Base-by-base conservation (phyloP, 2,329 filamentous ascomycete species). In the Sporothrix euskadiensis region DNA sequence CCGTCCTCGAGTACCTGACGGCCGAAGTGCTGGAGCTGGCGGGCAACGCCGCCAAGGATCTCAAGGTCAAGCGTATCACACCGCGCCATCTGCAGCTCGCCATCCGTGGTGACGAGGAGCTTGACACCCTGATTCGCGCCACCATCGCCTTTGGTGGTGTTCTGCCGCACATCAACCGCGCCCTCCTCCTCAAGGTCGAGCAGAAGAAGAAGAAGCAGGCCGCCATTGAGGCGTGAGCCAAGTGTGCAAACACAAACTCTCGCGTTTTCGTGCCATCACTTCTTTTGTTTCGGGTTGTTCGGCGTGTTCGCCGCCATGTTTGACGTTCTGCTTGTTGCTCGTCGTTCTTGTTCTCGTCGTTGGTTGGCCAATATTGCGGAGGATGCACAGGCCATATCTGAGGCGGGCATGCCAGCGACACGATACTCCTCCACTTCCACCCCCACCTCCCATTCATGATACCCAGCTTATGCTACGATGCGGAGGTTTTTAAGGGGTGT, bases 51-150 rank as follows among this genome's bases (percentile, higher is more conserved):
- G 96, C 96, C 83, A 98, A 98, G 88, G 96, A 99, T 84, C 92
- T 98, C 81, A 99, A 98, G 86, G 96, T 98, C 86, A 99, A 98
- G 91, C 96, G 96, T 84, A 99, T 99, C 84, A 98, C 95, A 14
- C 96, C 96, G 73, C 94, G 96, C 83, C 96, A 99, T 84, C 86
- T 99, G 77, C 96, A 99, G 84, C 92, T 99, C 76, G 96, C 96
- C 79, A 99, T 99, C 81, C 94, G 96, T 80, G 96, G 96, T 81
- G 96, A 99, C 83, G 96, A 99, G 85, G 96, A 99, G 84, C 88
- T 99, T 79, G 96, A 99, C 83, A 98, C 94, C 32, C 88, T 99
- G 74, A 98, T 99, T 82, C 93, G 94, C 79, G 96, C 96, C 73
- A 99, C 96, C 76, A 99, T 99, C 80, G 96, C 96, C 75, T 98